Conservation (phyloP, 768 basidiomycete species). For the Boletus huronensis region DNA sequence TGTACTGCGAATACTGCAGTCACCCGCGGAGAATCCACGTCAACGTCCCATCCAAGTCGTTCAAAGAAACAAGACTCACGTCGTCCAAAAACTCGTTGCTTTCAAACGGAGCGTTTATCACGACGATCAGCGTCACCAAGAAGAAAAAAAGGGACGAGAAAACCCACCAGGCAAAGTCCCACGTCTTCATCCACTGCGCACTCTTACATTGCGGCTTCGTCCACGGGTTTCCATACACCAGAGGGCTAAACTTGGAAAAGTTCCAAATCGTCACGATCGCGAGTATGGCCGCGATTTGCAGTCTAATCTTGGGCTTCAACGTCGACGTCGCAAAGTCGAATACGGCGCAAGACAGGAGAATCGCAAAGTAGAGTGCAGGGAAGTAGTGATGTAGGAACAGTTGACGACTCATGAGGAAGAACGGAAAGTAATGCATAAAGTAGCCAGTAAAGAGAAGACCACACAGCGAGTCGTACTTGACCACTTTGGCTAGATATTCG, state of each 20-base stretch:
- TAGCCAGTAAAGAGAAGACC: constrained; percentile 92
- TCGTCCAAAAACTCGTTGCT: constrained; percentile 69
- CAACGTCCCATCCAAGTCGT: background rate
- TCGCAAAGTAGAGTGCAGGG: constrained; percentile 93
- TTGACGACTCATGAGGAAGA: constrained; percentile 96
- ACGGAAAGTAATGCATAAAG: constrained; percentile 91
- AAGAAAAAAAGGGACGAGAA: background rate
- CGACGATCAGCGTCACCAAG: background rate
- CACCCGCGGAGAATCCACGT: background rate
- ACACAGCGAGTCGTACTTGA: constrained; percentile 88
- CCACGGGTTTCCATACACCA: constrained; percentile 85
- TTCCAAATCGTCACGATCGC: constrained; percentile 73
- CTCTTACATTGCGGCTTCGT: constrained; percentile 72
- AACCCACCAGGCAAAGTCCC: constrained; percentile 90
- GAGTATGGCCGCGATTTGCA: constrained; percentile 78
- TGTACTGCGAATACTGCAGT: constrained; percentile 57
- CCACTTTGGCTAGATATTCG: constrained; percentile 63
- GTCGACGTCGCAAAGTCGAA: constrained; percentile 86
- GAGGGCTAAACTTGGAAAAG: constrained; percentile 73
- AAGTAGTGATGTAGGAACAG: constrained; percentile 98
- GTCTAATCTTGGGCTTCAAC: constrained; percentile 67
- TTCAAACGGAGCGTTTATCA: background rate
- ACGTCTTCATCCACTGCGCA: constrained; percentile 85
- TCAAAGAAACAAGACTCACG: constrained; percentile 39
- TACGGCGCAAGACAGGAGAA: constrained; percentile 67